Evolutionary conservation across 129 eudicot species (phyloP).

Genomic region (Silybum marianum): DNA sequence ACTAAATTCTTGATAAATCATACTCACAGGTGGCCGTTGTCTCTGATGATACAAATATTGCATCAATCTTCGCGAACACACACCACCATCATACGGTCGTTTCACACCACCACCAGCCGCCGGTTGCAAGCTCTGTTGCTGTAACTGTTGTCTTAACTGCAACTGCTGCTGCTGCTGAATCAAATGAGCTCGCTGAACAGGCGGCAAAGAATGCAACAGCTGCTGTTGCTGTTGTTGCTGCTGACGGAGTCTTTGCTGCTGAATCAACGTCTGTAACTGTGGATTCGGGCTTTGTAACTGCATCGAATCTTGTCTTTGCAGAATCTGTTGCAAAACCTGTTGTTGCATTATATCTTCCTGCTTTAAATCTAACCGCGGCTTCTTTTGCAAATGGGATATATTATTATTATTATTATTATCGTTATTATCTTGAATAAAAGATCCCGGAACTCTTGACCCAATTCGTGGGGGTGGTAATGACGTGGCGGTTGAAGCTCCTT

Average conservation of each 20-base stretch:
- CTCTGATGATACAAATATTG: constrained; percentile 90
- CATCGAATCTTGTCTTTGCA: constrained; percentile 83
- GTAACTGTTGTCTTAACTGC: constrained; percentile 51
- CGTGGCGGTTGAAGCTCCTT: constrained; percentile 59
- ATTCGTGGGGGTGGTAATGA: constrained; percentile 54
- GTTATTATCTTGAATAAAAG: constrained; percentile 62
- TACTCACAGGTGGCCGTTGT: constrained; percentile 87
- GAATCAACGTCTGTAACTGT: constrained; percentile 74
- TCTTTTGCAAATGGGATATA: constrained; percentile 78
- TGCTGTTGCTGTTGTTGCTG: constrained; percentile 81
- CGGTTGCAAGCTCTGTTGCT: constrained; percentile 69
- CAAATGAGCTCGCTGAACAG: constrained; percentile 78
- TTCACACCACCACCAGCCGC: constrained; percentile 51
- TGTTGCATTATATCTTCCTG: constrained; percentile 81
- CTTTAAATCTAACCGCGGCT: constrained; percentile 83
- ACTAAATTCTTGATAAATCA: constrained; percentile 11
- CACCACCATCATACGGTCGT: constrained; percentile 79
- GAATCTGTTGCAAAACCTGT: constrained; percentile 76
- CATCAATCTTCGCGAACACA: constrained; percentile 92
- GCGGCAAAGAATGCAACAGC: constrained; percentile 77
- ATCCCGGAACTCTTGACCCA: constrained; percentile 56
- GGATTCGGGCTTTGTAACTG: constrained; percentile 76
- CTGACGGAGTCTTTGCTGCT: constrained; percentile 77
- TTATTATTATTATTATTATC: constrained; percentile 38
- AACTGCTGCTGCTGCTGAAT: constrained; percentile 72